Conservation (phyloP, 352 stramenopile genomes). For the Blastocystis sp. region DNA sequence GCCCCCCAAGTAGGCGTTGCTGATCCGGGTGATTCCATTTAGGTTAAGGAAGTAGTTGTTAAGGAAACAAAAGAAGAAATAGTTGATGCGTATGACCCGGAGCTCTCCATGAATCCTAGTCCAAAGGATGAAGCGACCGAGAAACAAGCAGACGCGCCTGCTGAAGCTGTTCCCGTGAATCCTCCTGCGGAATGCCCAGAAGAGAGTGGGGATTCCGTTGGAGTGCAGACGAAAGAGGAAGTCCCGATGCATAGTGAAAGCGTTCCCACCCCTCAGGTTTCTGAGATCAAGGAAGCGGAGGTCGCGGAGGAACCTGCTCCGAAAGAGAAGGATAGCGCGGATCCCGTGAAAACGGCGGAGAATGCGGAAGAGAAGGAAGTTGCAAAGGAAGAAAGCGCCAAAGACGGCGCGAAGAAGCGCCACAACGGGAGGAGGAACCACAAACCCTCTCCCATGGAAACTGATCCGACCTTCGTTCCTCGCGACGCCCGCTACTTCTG, state of each 20-base stretch:
- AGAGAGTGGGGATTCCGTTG: neutral
- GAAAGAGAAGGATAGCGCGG: neutral
- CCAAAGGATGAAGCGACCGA: neutral
- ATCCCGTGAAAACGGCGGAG: neutral
- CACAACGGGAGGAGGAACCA: neutral
- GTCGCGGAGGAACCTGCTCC: neutral
- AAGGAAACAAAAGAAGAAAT: neutral
- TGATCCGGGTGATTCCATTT: too few species aligned
- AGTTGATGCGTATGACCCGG: neutral
- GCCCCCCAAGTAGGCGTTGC: too few species aligned
- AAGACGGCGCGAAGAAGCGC: conserved; percentile 14
- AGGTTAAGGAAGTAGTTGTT: neutral
- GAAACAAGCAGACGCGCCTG: neutral
- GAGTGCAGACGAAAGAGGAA: neutral
- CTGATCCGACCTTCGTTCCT: conserved; percentile 24
- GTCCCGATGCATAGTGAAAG: neutral
- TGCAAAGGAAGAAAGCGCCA: neutral
- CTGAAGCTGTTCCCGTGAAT: neutral
- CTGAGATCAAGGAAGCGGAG: neutral
- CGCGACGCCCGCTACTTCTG: neutral
- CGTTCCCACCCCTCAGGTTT: neutral
- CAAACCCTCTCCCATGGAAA: neutral
- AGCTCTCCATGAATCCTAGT: neutral
- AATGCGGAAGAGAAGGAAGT: neutral
- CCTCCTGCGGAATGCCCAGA: neutral